Conservation (phyloP, 2,329 filamentous ascomycete genomes). For the Aulographum hederae region DNA sequence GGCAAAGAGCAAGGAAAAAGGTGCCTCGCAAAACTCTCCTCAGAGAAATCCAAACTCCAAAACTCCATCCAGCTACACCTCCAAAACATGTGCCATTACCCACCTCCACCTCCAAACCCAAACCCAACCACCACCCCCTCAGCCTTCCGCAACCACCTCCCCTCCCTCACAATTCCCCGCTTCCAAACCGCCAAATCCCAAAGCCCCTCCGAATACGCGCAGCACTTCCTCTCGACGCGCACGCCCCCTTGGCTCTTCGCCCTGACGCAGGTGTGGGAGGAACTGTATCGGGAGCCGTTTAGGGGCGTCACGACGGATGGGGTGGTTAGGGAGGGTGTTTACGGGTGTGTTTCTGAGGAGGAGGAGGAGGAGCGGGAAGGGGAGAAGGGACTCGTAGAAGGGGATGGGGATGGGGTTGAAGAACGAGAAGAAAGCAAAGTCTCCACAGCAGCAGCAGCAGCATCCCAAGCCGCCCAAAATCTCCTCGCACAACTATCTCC, state of each 20-base stretch:
- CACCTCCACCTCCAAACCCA: too few species aligned
- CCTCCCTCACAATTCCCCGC: constrained; percentile 40
- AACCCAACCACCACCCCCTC: too few species aligned
- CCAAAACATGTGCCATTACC: too few species aligned
- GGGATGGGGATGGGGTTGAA: constrained; percentile 2
- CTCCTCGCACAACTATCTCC: constrained; percentile 29
- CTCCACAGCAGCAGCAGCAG: not conserved
- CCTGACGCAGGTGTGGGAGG: constrained; percentile 18
- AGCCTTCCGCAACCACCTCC: constrained; percentile 43
- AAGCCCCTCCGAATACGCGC: constrained; percentile 42
- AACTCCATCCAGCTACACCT: too few species aligned
- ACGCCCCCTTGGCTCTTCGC: constrained; percentile 44
- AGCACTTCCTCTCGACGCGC: constrained; percentile 38
- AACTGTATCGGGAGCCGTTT: constrained; percentile 40
- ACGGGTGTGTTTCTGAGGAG: constrained; percentile 4
- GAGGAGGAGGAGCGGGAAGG: too few species aligned
- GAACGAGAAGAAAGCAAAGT: too few species aligned
- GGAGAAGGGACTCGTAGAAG: too few species aligned
- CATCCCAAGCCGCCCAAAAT: constrained; percentile 20
- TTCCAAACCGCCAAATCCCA: constrained; percentile 46
- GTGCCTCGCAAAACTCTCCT: too few species aligned
- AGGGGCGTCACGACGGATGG: constrained; percentile 54
- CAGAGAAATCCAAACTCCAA: too few species aligned
- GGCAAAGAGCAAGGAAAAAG: too few species aligned
- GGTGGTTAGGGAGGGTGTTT: constrained; percentile 11